Evolutionary conservation across 2,329 filamentous ascomycete species (phyloP).

Genomic region (Colletotrichum chlorophyti): DNA sequence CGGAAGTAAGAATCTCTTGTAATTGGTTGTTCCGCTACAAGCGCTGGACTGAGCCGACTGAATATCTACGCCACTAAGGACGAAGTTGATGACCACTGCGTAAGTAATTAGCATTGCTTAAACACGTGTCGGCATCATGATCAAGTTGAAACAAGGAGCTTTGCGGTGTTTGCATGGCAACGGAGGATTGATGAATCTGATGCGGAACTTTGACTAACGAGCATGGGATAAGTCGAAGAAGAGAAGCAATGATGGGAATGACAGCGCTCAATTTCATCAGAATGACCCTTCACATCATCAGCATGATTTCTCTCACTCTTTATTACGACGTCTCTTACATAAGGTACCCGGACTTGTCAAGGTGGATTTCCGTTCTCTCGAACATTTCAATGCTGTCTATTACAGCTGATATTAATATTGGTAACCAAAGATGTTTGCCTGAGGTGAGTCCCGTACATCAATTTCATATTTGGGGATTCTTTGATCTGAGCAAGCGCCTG

Average conservation of each 20-base stretch:
- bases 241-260: constrained; percentile 37
- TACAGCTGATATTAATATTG: constrained; percentile 40
- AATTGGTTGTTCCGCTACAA: constrained; percentile 30
- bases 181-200: background rate
- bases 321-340: no score
- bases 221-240: constrained; percentile 37
- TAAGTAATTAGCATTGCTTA: constrained; percentile 43
- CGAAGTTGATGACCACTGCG: constrained; percentile 38
- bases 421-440: constrained; percentile 41
- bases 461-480: background rate
- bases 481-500: background rate
- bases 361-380: constrained; percentile 49
- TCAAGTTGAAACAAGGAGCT: constrained; percentile 39
- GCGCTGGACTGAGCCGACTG: constrained; percentile 29
- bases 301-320: background rate
- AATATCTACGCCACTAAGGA: constrained; percentile 36
- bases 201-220: background rate
- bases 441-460: constrained; percentile 20
- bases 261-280: constrained; percentile 31
- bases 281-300: constrained; percentile 22
- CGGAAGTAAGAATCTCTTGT: constrained; percentile 33
- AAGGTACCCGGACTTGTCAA: constrained; percentile 30
- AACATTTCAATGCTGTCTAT: constrained; percentile 61
- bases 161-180: background rate
- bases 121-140: constrained; percentile 44